Evolutionary conservation across 805 yeast genomes (phyloP), one percentile per base, ranked within the genome.

Genomic region (Maudiozyma turicensis): DNA sequence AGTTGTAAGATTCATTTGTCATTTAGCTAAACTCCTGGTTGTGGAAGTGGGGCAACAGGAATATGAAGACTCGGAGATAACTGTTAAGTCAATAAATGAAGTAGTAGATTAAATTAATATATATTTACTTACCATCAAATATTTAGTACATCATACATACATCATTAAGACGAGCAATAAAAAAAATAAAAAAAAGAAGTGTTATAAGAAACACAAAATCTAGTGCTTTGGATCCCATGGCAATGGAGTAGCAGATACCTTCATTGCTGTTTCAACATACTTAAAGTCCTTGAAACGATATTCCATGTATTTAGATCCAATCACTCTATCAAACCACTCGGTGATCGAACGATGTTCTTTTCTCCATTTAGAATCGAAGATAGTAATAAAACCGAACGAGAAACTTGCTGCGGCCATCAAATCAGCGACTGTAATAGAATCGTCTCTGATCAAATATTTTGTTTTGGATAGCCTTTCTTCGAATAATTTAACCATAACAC

Each of bases 401-500:
- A 56, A 54, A 45, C 50, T 49, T 13, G 52, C 43, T 11, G 54
- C 58, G 15, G 54, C 29, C 29, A 50, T 49, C 40, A 61, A 45
- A 52, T 61, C 65, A 45, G 60, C 64, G 15, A 58, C 52, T 40
- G 85, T 66, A 56, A 77, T 56, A 1, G 38, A 35, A 51, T 74
- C 67, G 74, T 85, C 88, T 61, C 86, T 85, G 58, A 78, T 88
- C 56, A 84, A 75, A 70, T 71, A 85, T 48, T 87, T 79, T 76
- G 73, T 70, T 58, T 74, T 72, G 54, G 74, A 63, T 59, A 81
- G 74, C 71, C 79, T 75, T 43, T 67, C 66, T 73, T 84, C 93
- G 52, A 75, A 70, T 47, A 76, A 56, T 31, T 64, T 58, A 53
- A 72, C 65, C 48, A 71, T 63, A 40, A 58, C 60, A 43, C 72